Evolutionary conservation across 2,329 filamentous ascomycete genomes (phyloP).

Genomic region (Akanthomyces dipterigenus): DNA sequence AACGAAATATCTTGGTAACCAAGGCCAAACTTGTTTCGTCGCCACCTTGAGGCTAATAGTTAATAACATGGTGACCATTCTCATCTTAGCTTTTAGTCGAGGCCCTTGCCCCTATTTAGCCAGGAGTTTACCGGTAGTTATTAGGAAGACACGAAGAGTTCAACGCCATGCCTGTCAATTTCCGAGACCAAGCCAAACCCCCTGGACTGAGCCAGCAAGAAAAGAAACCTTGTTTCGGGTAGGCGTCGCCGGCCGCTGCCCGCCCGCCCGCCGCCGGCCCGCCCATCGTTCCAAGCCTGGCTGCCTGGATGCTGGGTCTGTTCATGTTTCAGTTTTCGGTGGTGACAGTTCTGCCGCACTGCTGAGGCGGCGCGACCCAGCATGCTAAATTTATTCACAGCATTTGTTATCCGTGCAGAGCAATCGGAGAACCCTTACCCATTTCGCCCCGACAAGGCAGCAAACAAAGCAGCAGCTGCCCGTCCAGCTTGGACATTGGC

Average conservation of each 20-base stretch:
- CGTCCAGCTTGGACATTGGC: not conserved
- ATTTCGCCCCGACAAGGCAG: not conserved
- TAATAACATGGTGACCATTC: not conserved
- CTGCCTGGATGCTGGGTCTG: too few species aligned
- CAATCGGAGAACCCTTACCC: too few species aligned
- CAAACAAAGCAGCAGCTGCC: not conserved
- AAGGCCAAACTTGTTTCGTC: not conserved
- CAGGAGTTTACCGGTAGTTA: not conserved
- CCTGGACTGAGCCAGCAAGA: not conserved
- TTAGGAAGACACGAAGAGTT: too few species aligned
- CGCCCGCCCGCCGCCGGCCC: not conserved
- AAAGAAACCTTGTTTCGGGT: slow-evolving; percentile 1
- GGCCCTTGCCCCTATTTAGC: not conserved
- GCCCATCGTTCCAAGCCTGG: not conserved
- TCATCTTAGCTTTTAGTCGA: not conserved
- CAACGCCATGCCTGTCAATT: not conserved
- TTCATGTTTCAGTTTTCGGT: not conserved
- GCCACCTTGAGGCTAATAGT: not conserved
- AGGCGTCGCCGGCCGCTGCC: not conserved
- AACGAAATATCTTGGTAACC: not conserved
- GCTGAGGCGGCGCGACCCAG: not conserved
- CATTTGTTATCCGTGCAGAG: too few species aligned
- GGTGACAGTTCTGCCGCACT: not conserved
- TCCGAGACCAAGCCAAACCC: not conserved
- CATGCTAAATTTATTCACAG: too few species aligned